Evolutionary conservation across 140 eudicot species (phyloP), one percentile per base, ranked within the genome.

Genomic region (Senecio squalidus): DNA sequence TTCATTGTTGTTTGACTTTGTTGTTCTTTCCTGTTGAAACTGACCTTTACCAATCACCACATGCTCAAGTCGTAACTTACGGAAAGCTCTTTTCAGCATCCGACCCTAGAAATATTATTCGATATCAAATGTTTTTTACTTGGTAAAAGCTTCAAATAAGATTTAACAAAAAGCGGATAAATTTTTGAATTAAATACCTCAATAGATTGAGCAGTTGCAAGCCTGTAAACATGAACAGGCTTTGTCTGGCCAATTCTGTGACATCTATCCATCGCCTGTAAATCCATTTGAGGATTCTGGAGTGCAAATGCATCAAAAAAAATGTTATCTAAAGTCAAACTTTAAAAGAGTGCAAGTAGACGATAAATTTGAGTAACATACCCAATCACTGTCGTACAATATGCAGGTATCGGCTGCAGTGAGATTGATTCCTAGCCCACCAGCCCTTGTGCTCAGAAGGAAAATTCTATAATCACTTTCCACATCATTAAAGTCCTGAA

Each of bases 231-330:
- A 60, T 92, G 96, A 62, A 92, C 99, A 59, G 96, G 99, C 72
- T 92, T 92, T 26, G 99, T 92, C 64, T 92, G 99, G 24, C 99
- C 96, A 15, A 92, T 92, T 75, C 96, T 82, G 45, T 84, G 99
- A 69, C 99, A 92, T 25, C 99, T 82, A 55, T 92, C 99, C 99
- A 92, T 92, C 17, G 99, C 99, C 74, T 92, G 99, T 52, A 92
- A 74, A 77, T 87, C 96, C 95, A 84, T 84, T 83, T 92, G 96
- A 31, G 96, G 99, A 46, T 92, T 92, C 99, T 92, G 93, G 9
- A 71, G 55, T 13, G 59, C 71, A 73, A 67, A 63, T 39, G n/a
- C 36, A 43, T 52, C 9, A 1, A 26, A 18, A 20, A 58, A 17
- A 58, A 43, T 17, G 22, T 43, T 2, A 36, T 43, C 27, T 9